Percentiles rank a stretch among this genome's conserved stretches.
Conservation (phyloP, 2,329 filamentous ascomycete species). For the Penicillium sp. region DNA sequence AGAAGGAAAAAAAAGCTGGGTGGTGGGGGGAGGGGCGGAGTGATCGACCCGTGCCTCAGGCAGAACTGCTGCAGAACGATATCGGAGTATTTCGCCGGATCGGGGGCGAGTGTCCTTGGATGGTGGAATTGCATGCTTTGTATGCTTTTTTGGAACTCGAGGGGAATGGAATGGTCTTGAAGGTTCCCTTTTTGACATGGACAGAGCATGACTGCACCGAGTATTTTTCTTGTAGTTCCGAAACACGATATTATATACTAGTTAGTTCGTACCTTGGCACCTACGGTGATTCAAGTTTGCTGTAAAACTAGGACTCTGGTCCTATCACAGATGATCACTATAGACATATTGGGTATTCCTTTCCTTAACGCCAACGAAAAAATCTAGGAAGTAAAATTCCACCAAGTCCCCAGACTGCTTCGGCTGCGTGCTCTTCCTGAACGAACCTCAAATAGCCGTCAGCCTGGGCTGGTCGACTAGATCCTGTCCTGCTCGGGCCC, state of each 20-base stretch:
- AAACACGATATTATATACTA: constrained; percentile 7
- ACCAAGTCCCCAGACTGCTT: background rate
- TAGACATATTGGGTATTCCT: constrained; percentile 22
- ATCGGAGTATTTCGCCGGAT: constrained; percentile 24
- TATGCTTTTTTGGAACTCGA: background rate
- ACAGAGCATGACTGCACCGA: background rate
- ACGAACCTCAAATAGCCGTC: background rate
- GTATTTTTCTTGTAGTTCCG: constrained; percentile 12
- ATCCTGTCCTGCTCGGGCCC: constrained; percentile 31
- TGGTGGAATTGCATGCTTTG: background rate
- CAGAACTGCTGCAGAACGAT: constrained; percentile 8
- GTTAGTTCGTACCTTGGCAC: too few species aligned
- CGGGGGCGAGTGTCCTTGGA: constrained; percentile 8
- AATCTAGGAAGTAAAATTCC: background rate
- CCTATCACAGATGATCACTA: constrained; percentile 8
- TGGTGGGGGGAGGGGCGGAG: constrained; percentile 26
- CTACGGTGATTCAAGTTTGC: too few species aligned
- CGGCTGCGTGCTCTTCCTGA: background rate
- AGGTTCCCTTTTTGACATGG: background rate
- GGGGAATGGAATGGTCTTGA: background rate
- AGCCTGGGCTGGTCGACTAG: constrained; percentile 7
- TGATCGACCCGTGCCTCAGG: constrained; percentile 26
- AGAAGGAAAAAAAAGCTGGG: constrained; percentile 14
- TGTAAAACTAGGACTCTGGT: background rate
- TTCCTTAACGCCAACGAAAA: constrained; percentile 20